Evolutionary conservation across 148 eudicot genomes (phyloP).

Genomic region (Bassia scoparia): DNA sequence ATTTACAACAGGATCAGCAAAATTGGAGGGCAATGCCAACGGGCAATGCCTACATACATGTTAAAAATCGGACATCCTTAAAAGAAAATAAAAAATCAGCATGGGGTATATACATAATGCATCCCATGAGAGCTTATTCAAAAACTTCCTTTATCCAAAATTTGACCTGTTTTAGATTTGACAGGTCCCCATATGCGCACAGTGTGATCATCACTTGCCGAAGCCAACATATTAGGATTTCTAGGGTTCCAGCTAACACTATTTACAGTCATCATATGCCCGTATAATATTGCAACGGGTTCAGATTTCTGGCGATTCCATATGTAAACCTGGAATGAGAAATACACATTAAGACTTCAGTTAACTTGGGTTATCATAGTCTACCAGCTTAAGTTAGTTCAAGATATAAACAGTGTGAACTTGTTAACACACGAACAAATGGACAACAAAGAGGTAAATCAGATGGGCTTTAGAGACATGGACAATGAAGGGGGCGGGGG

Average conservation of each 20-base stretch:
- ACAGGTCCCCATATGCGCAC: conserved; percentile 89
- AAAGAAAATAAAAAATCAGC: not conserved
- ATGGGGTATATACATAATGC: conserved; percentile 22
- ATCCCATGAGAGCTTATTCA: conserved; percentile 3
- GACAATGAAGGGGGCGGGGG: too few species aligned
- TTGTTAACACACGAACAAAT: too few species aligned
- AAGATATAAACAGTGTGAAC: too few species aligned
- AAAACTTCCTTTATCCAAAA: conserved; percentile 6
- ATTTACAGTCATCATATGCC: conserved; percentile 81
- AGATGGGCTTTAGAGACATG: too few species aligned
- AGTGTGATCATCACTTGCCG: conserved; percentile 92
- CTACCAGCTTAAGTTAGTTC: too few species aligned
- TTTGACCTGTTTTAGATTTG: conserved; percentile 15
- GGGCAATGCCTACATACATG: not conserved
- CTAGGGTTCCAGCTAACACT: conserved; percentile 94
- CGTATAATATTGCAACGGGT: conserved; percentile 69
- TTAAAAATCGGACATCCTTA: not conserved
- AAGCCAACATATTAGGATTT: conserved; percentile 80
- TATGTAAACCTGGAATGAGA: conserved; percentile 60
- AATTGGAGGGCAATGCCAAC: conserved; percentile 14
- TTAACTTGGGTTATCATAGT: too few species aligned
- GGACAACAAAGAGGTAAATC: too few species aligned
- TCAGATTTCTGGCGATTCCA: conserved; percentile 64
- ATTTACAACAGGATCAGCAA: conserved; percentile 23
- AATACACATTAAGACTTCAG: not conserved